Evolutionary conservation across 768 basidiomycete genomes (phyloP), one percentile per base, ranked within the genome.

Genomic region (Leccinum obscurum): DNA sequence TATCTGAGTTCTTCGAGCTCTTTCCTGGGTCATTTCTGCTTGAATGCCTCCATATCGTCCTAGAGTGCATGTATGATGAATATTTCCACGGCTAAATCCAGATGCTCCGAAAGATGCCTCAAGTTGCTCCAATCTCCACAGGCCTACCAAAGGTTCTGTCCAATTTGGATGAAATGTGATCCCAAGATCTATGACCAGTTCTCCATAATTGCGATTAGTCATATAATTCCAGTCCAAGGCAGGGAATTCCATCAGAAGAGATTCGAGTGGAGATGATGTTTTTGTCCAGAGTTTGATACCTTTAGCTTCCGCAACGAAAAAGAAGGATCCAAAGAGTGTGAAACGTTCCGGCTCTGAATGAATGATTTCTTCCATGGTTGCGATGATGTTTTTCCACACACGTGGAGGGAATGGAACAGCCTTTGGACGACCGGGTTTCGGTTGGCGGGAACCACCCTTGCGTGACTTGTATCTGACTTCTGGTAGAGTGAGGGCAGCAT

Each of bases 341-440:
- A 60, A 54, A 0, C 15, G 17, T 0, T 49, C 22, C 0, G 26
- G 54, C 14, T 59, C 24, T 1, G 32, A 15, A 5, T 2, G 13
- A 2, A 67, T 63, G 28, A 26, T 55, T 3, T 59, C 4, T 10
- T 56, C 13, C 57, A 67, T 67, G 22, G 54, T 60, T 61, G 34
- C 13, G 4, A 26, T 24, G 13, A 65, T 50, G 3, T 56, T 35
- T 6, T 39, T 3, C 6, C 61, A 37, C 2, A 51, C 8, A 22
- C 9, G 34, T 48, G 56, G 4, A 20, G 24, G n/a, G 3, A 67
- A 63, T 2, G 66, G 64, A 2, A 66, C 44, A 6, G 62, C 22
- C 26, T 60, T 67, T 3, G 52, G 41, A 26, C 24, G 48, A 17
- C 59, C 55, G 5, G 37, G 1, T 15, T 34, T 64, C 1, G 20